phyloP scores from a whole-genome alignment of 257 asterid species.

The Linaria vulgaris region DNA sequence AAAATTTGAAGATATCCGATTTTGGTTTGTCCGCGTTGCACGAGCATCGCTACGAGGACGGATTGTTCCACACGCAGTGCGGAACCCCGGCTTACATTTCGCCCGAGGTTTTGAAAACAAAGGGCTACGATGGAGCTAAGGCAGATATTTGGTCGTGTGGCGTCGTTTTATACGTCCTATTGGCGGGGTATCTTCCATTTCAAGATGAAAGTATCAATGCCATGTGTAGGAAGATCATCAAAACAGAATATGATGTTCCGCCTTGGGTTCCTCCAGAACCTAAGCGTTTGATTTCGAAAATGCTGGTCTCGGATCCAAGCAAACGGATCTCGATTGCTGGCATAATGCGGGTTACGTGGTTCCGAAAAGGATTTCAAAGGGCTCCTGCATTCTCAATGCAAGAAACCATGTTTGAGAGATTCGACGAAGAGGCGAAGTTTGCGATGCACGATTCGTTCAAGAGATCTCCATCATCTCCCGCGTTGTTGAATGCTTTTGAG shows the following conservation, averaged over 20 bases:
- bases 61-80: slow-evolving; percentile 59
- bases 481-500: slow-evolving; percentile 54
- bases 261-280: slow-evolving; percentile 52
- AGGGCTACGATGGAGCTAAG: slow-evolving; percentile 57
- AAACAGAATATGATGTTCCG: slow-evolving; percentile 45
- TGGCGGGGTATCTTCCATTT: slow-evolving; percentile 59
- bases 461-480: slow-evolving; percentile 61
- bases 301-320: slow-evolving; percentile 46
- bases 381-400: slow-evolving; percentile 31
- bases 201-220: slow-evolving; percentile 39
- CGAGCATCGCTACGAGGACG: slow-evolving; percentile 33
- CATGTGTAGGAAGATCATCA: slow-evolving; percentile 47
- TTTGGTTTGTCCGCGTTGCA: slow-evolving; percentile 61
- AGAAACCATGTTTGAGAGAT: slow-evolving; percentile 25
- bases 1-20: slow-evolving; percentile 50
- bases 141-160: slow-evolving; percentile 72
- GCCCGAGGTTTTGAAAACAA: slow-evolving; percentile 48
- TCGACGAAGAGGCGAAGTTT: slow-evolving; percentile 37
- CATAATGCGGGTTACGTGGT: slow-evolving; percentile 55
- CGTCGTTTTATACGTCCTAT: slow-evolving; percentile 51
- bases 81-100: slow-evolving; percentile 64
- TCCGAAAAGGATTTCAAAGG: slow-evolving; percentile 34
- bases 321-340: slow-evolving; percentile 44
- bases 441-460: slow-evolving; percentile 27
- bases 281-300: slow-evolving; percentile 41